Percentiles rank a stretch among this genome's conserved stretches.
Conservation (phyloP, 1,139 yeast species). For the Blastobotrys persicus region DNA sequence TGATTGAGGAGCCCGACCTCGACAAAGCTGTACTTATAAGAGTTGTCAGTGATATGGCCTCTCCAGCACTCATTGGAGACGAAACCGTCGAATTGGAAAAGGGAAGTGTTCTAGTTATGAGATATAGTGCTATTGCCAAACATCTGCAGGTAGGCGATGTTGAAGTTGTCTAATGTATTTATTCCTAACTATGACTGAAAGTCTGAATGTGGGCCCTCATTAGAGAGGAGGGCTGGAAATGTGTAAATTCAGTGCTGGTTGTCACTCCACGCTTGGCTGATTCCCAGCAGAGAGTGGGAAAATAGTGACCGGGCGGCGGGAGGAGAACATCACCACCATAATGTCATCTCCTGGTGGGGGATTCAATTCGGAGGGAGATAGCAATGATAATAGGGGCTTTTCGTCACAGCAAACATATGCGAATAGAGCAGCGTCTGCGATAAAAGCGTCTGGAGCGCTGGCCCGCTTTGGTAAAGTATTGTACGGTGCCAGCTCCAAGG, state of each 20-base stretch:
- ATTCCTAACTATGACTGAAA: neutral
- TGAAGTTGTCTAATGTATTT: slow-evolving; percentile 27
- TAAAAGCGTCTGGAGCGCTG: slow-evolving; percentile 31
- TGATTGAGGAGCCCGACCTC: slow-evolving; percentile 77
- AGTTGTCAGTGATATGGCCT: slow-evolving; percentile 46
- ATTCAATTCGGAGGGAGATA: slow-evolving; percentile 5
- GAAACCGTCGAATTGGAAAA: slow-evolving; percentile 56
- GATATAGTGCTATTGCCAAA: slow-evolving; percentile 53
- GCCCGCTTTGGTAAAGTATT: slow-evolving; percentile 36
- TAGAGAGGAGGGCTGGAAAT: no score
- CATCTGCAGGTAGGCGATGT: slow-evolving; percentile 23
- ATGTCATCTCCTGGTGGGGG: slow-evolving; percentile 13
- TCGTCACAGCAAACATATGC: slow-evolving; percentile 22
- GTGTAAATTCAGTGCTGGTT: no score
- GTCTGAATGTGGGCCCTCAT: no score
- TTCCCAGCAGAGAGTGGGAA: neutral
- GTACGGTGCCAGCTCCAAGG: slow-evolving; percentile 21
- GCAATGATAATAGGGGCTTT: slow-evolving; percentile 1
- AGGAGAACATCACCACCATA: neutral
- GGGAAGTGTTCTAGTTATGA: slow-evolving; percentile 74
- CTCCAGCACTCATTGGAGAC: slow-evolving; percentile 35
- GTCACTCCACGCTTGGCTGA: no score
- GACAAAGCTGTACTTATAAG: slow-evolving; percentile 72
- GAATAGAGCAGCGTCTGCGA: slow-evolving; percentile 29
- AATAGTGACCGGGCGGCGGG: neutral